Evolutionary conservation across 805 yeast genomes (phyloP), one percentile per base, ranked within the genome.

Genomic region (Vanderwaltozyma verrucispora): DNA sequence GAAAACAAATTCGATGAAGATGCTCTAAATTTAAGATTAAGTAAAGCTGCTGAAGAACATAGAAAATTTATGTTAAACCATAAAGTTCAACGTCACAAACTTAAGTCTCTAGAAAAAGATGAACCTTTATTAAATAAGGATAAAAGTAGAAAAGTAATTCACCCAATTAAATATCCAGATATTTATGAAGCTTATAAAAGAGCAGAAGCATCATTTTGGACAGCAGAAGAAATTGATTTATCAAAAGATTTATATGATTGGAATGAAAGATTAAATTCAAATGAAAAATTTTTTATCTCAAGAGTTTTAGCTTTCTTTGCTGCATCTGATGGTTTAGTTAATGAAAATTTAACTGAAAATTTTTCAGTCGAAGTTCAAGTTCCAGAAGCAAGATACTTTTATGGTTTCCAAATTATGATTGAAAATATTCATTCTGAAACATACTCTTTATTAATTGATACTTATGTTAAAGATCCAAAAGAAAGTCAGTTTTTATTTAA

Each of bases 201-300:
- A 68, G 96, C 97, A 36, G 98, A 92, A 72, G 98, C 98, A 13
- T 89, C 97, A 5, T 89, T 89, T 74, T 89, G 98, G 98, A 92
- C 97, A 29, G 96, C 97, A 33, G 98, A 89, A 70, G 98, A 92
- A 68, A 87, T 89, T 49, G 98, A 89, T 65, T 75, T 89, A 47
- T 79, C 94, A 39, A 92, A 89, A 71, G 98, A 89, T 64, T 59
- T 72, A 43, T 74, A 74, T 54, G 98, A 89, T 68, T 89, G 98
- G 98, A 88, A 85, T 61, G 75, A 81, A 68, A 71, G 71, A 56
- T 70, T 89, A 70, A 88, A 72, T 59, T 92, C 84, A 40, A 89
- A 88, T 62, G 98, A 89, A 72, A 77, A 94, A 55, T 92, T 67
- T 68, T 89, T 89, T 65, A 71, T 89, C 50, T 84, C 96, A 13